phyloP scores from a whole-genome alignment of 148 eudicot species.

The Persicaria tinctoria region DNA sequence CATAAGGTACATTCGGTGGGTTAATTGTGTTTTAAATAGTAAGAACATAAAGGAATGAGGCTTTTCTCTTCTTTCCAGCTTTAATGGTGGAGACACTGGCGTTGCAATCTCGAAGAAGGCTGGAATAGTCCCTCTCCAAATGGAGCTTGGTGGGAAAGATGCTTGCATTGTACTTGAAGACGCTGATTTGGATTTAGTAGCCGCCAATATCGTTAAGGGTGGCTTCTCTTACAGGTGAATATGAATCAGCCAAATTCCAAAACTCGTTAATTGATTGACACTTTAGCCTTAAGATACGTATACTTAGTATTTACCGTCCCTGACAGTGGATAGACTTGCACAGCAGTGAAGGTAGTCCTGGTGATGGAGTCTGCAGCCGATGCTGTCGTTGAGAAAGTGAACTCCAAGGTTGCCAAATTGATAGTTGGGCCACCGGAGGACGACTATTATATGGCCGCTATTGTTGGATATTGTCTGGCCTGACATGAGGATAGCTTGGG shows the following conservation, averaged over 20 bases:
- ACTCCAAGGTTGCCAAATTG: conserved; percentile 77
- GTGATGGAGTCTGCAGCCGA: conserved; percentile 91
- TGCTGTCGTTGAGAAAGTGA: conserved; percentile 73
- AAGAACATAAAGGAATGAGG: not conserved
- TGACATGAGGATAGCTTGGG: conserved; percentile 99
- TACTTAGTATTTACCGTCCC: not conserved
- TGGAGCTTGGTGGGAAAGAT: conserved; percentile 99
- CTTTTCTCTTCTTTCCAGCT: conserved; percentile 32
- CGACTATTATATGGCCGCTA: conserved; percentile 80
- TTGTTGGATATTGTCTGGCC: conserved; percentile 83
- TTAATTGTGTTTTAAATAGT: not conserved
- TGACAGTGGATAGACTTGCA: conserved; percentile 95
- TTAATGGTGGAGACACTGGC: conserved; percentile 99
- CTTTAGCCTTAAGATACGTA: too few relatives aligned
- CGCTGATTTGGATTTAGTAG: conserved; percentile 94
- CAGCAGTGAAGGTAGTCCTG: conserved; percentile 90
- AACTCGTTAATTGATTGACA: not conserved
- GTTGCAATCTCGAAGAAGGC: conserved; percentile 95
- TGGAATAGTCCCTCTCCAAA: conserved; percentile 93
- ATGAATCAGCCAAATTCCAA: not conserved
- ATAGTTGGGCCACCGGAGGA: conserved; percentile 94
- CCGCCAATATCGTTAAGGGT: conserved; percentile 78
- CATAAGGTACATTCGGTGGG: conserved; percentile 51
- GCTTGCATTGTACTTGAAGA: conserved; percentile 98
- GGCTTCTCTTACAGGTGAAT: conserved; percentile 88